A percentile compares a stretch with the other conserved stretches of the same genome.
These are phyloP conservation scores for Crithidia fasciculata DNA, from an alignment of 208 protist genomes.

Conservation along the genomic window DNA sequence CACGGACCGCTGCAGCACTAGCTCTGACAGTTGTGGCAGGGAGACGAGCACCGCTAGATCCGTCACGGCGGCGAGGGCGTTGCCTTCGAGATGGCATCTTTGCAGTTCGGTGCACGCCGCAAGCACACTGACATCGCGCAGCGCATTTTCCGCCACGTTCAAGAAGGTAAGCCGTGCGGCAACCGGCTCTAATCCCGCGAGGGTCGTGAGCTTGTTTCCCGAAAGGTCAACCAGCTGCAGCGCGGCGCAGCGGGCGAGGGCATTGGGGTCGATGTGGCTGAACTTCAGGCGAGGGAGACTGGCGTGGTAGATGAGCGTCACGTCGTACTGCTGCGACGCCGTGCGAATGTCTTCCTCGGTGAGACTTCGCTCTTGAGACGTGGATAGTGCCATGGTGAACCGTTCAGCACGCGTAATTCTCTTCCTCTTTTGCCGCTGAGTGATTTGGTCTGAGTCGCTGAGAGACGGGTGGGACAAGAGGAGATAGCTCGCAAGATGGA, in stretches of 20 bases:
- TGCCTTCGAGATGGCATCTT: constrained; percentile 64
- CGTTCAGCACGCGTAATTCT: not conserved
- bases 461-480: too few relatives aligned
- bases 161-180: constrained; percentile 58
- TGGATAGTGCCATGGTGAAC: not conserved
- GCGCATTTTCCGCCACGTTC: constrained; percentile 72
- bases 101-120: constrained; percentile 37
- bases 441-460: not conserved
- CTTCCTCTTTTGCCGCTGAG: not conserved
- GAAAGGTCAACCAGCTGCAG: constrained; percentile 69
- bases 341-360: constrained; percentile 52
- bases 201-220: constrained; percentile 60
- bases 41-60: constrained; percentile 44
- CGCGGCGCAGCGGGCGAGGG: constrained; percentile 41
- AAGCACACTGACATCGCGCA: constrained; percentile 50
- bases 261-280: constrained; percentile 32
- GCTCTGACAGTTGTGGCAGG: constrained; percentile 44
- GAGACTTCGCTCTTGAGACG: constrained; percentile 2
- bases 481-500: too few relatives aligned
- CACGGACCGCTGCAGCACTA: constrained; percentile 55
- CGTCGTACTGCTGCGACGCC: constrained; percentile 74
- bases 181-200: constrained; percentile 58
- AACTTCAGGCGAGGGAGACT: constrained; percentile 32
- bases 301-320: constrained; percentile 45
- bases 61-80: constrained; percentile 46